Conservation (phyloP, 169 alveolate genomes). For the Plasmodium inui region DNA sequence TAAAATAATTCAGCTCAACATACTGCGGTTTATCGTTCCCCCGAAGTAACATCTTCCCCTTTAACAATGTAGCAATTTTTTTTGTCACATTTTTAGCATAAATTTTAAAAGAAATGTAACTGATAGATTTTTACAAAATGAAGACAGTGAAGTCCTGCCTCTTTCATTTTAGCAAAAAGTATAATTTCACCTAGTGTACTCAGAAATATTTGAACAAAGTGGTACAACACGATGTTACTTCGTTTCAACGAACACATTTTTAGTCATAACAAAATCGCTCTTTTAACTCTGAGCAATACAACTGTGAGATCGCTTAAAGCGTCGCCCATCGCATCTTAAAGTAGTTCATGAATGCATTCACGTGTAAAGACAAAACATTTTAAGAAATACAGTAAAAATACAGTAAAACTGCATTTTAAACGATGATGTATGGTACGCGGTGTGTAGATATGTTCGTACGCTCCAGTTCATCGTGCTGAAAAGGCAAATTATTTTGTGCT, state of each 20-base stretch:
- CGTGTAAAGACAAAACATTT: neutral
- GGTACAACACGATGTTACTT: conserved; percentile 3
- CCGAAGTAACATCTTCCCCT: neutral
- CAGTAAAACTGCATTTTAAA: neutral
- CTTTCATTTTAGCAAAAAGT: neutral
- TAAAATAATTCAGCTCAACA: neutral
- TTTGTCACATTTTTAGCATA: neutral
- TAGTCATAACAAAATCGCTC: neutral
- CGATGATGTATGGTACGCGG: neutral
- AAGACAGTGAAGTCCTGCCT: neutral
- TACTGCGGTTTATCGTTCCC: neutral
- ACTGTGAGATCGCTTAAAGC: neutral
- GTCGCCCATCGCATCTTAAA: neutral
- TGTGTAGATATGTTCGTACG: neutral
- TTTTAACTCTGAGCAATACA: neutral
- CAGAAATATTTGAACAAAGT: neutral
- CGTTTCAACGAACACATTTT: neutral
- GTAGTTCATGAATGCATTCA: neutral
- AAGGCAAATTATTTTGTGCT: neutral
- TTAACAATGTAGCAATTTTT: neutral
- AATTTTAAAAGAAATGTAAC: neutral
- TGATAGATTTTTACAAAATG: neutral
- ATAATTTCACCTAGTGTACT: neutral
- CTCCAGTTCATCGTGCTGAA: neutral
- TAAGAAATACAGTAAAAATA: neutral